These are phyloP conservation scores for Scutellaria baicalensis DNA, from an alignment of 257 asterid species.

Conservation along the genomic window DNA sequence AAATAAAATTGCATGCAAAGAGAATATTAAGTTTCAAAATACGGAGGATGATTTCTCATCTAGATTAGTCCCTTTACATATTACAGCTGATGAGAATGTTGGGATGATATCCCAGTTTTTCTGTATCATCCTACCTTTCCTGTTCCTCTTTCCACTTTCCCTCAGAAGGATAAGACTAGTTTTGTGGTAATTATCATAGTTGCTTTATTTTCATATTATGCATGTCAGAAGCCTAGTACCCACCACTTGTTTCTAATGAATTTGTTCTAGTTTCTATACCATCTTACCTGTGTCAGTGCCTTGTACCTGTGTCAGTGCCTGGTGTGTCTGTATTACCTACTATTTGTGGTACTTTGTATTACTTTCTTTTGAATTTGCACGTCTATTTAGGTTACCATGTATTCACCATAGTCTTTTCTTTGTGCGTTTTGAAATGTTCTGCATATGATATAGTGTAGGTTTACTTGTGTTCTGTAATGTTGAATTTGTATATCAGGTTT, in stretches of 20 bases:
- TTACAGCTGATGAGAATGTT: neutral
- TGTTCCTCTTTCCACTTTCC: neutral
- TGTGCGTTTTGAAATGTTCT: neutral
- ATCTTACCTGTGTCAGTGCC: neutral
- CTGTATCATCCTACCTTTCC: neutral
- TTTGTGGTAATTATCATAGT: neutral
- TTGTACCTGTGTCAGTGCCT: neutral
- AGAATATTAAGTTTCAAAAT: neutral
- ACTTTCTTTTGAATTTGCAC: neutral
- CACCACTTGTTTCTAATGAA: neutral
- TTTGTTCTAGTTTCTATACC: neutral
- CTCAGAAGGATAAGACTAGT: neutral
- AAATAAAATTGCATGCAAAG: neutral
- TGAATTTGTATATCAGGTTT: conserved; percentile 7
- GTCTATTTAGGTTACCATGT: neutral
- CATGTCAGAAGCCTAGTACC: neutral
- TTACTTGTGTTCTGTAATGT: neutral
- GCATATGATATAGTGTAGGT: neutral
- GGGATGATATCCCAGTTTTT: neutral
- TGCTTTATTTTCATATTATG: neutral
- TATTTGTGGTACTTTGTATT: neutral
- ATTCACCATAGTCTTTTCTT: neutral
- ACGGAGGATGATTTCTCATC: neutral
- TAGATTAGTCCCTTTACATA: neutral
- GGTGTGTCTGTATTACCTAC: too few species aligned